These are phyloP conservation scores for Iodosphaeria phyllophila DNA, from an alignment of 2,329 filamentous ascomycete species.

Conservation along the genomic window DNA sequence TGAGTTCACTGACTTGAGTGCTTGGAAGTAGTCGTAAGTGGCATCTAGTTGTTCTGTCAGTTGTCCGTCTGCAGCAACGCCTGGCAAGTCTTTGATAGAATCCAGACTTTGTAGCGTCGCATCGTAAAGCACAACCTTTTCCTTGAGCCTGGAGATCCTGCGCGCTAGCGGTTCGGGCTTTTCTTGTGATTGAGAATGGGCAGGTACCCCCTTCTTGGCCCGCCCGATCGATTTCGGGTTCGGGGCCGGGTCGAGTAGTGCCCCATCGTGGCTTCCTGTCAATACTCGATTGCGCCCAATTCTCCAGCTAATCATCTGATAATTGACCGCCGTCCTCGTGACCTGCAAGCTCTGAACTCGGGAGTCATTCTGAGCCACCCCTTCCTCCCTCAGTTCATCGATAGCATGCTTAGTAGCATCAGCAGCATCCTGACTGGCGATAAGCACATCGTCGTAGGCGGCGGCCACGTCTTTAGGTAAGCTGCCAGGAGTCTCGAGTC, in stretches of 20 bases:
- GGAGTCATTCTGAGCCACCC: slow-evolving; percentile 63
- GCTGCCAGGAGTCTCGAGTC: slow-evolving; percentile 23
- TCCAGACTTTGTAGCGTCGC: slow-evolving; percentile 81
- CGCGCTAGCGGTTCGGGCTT: slow-evolving; percentile 35
- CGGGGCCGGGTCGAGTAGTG: slow-evolving; percentile 31
- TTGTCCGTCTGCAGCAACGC: slow-evolving; percentile 65
- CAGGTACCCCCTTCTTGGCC: slow-evolving; percentile 32
- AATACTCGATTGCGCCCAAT: slow-evolving; percentile 83
- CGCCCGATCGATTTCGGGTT: slow-evolving; percentile 24
- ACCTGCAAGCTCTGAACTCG: slow-evolving; percentile 88
- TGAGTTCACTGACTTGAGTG: slow-evolving; percentile 61
- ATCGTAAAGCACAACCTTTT: slow-evolving; percentile 79
- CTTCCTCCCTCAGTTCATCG: slow-evolving; percentile 72
- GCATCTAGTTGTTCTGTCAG: slow-evolving; percentile 65
- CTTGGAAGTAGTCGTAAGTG: slow-evolving; percentile 68
- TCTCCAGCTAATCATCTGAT: slow-evolving; percentile 84
- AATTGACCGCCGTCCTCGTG: slow-evolving; percentile 83
- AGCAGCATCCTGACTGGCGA: slow-evolving; percentile 79
- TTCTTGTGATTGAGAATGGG: too few species aligned
- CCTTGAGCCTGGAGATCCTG: slow-evolving; percentile 63
- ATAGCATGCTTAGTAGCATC: slow-evolving; percentile 88
- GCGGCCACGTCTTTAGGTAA: slow-evolving; percentile 53
- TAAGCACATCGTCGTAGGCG: slow-evolving; percentile 81
- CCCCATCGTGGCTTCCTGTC: slow-evolving; percentile 66
- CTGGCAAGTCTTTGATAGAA: slow-evolving; percentile 73